A percentile compares a stretch with the other conserved stretches of the same genome.
Evolutionary conservation across 2,329 filamentous ascomycete species (phyloP).

Genomic region (Annulohypoxylon truncatum): DNA sequence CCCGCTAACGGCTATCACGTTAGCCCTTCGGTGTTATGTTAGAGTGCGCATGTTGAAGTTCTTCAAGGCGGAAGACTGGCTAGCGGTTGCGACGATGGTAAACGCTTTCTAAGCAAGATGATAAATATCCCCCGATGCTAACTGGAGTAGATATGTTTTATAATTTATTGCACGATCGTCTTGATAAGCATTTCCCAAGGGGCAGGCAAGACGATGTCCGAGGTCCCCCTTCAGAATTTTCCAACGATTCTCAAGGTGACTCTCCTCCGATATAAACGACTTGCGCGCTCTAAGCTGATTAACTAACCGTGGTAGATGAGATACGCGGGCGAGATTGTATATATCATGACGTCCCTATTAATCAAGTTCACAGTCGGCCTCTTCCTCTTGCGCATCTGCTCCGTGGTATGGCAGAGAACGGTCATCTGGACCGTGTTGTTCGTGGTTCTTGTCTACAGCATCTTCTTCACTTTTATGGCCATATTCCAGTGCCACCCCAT

Average conservation of each 20-base stretch:
- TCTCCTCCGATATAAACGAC: not conserved
- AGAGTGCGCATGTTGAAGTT: conserved; percentile 40
- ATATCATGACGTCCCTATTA: conserved; percentile 54
- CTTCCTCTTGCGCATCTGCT: conserved; percentile 55
- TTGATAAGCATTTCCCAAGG: conserved; percentile 41
- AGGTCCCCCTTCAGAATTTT: conserved; percentile 38
- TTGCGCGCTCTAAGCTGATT: not conserved
- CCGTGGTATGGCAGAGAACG: conserved; percentile 49
- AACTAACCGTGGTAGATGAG: conserved; percentile 34
- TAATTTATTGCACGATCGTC: conserved; percentile 37
- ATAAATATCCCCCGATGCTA: conserved; percentile 9
- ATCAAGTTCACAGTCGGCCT: conserved; percentile 55
- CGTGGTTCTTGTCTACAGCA: conserved; percentile 50
- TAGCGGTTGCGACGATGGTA: conserved; percentile 45
- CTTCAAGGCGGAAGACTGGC: conserved; percentile 45
- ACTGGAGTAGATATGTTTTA: conserved; percentile 38
- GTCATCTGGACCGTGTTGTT: conserved; percentile 51
- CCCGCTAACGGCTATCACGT: conserved; percentile 39
- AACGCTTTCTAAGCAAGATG: not conserved
- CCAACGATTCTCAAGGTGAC: conserved; percentile 43
- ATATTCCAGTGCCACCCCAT: conserved; percentile 55
- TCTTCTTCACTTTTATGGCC: conserved; percentile 54
- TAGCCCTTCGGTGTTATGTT: conserved; percentile 47
- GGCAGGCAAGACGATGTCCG: conserved; percentile 38
- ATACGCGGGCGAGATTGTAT: conserved; percentile 54